phyloP scores from a whole-genome alignment of 2,329 filamentous ascomycete genomes.

The Conoideocrella luteorostrata region DNA sequence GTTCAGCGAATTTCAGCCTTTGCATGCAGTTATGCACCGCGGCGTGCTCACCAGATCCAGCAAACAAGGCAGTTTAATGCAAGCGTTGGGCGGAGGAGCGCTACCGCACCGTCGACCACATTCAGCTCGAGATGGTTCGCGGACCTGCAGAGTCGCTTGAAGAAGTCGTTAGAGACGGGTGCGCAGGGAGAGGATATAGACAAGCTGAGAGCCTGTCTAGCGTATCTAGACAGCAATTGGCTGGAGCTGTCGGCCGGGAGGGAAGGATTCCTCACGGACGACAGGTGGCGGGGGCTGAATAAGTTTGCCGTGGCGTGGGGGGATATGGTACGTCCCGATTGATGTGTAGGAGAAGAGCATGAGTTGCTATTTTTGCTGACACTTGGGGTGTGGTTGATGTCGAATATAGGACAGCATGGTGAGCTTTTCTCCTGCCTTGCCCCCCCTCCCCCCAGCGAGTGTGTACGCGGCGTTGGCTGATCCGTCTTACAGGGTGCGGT shows the following conservation, averaged over 20 bases:
- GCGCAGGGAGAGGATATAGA: background rate
- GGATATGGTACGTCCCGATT: constrained; percentile 64
- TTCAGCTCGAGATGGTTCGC: constrained; percentile 21
- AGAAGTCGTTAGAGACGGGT: constrained; percentile 6
- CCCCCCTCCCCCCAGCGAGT: no score
- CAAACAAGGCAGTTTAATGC: no score
- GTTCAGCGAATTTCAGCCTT: no score
- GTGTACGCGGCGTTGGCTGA: no score
- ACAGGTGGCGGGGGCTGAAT: constrained; percentile 53
- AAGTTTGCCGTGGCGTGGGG: constrained; percentile 71
- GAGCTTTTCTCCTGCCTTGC: constrained; percentile 18
- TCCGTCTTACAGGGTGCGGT: no score
- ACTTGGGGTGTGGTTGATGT: no score
- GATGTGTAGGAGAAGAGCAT: background rate
- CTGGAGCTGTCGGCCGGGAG: constrained; percentile 63
- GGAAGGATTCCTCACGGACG: constrained; percentile 65
- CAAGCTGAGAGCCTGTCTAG: constrained; percentile 11
- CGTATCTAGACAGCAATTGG: constrained; percentile 48
- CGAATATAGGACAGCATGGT: constrained; percentile 47
- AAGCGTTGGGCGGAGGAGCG: no score
- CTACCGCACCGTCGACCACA: no score
- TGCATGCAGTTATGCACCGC: no score
- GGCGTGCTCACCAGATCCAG: no score
- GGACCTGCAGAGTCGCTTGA: constrained; percentile 18
- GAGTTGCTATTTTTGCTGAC: no score